Conservation (phyloP, 371 early-diverging fungal species). For the Rhizomucor miehei region DNA sequence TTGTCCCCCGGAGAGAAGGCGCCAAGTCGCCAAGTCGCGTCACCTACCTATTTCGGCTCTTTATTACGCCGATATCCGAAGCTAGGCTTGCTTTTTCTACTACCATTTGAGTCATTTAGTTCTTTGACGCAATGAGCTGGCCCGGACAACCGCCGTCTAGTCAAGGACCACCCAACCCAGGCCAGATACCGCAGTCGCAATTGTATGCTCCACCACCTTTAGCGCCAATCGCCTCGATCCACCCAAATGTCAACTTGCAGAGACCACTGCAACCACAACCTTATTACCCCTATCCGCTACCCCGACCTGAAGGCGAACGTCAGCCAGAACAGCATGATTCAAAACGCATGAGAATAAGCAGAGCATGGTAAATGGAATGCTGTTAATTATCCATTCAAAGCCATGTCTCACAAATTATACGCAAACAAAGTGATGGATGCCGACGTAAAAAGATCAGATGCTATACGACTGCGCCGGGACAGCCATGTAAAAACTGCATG, state of each 20-base stretch:
- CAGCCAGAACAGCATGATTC: constrained; percentile 4
- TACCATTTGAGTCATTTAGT: no score
- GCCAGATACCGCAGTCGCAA: background rate
- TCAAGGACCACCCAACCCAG: background rate
- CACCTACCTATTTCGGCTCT: no score
- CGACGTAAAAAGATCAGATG: constrained; percentile 30
- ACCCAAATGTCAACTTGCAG: background rate
- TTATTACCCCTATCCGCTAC: constrained; percentile 5
- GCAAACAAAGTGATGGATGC: constrained; percentile 22
- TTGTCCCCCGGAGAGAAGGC: no score
- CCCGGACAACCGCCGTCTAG: background rate
- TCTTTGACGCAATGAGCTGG: no score
- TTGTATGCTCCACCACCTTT: background rate
- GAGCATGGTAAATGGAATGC: constrained; percentile 36
- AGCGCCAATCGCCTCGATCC: background rate
- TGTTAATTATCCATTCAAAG: background rate
- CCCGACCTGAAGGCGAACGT: background rate
- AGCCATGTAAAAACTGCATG: constrained; percentile 18
- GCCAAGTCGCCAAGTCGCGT: no score
- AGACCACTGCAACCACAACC: constrained; percentile 22
- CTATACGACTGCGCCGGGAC: constrained; percentile 13
- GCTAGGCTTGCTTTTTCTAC: no score
- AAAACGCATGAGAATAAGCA: constrained; percentile 37
- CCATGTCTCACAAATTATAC: background rate
- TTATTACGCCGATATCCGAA: no score